Percentiles rank a stretch among this genome's conserved stretches.
Conservation (phyloP, 768 basidiomycete genomes). For the Tephrocybe sp. region DNA sequence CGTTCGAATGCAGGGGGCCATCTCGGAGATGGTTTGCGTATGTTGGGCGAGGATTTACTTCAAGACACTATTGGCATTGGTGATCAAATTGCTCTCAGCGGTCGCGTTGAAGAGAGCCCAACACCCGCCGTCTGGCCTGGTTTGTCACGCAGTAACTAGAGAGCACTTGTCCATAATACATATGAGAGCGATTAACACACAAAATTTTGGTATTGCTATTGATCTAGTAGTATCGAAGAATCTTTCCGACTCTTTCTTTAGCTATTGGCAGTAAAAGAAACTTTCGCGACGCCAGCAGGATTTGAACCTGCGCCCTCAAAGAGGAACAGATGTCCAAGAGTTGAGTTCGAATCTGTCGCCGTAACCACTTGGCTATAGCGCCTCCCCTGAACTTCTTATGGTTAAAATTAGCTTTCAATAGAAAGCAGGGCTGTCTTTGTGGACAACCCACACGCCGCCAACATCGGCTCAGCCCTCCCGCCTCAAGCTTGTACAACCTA, state of each 20-base stretch:
- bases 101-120: conserved; percentile 63
- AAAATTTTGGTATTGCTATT: too few species aligned
- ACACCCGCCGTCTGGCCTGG: conserved; percentile 46
- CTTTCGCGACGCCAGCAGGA: conserved; percentile 14
- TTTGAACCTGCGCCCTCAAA: conserved; percentile 20
- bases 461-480: too few species aligned
- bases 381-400: conserved; percentile 76
- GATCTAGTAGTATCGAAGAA: too few species aligned
- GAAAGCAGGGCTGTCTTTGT: conserved; percentile 60
- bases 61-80: conserved; percentile 67
- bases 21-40: conserved; percentile 38
- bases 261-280: too few species aligned
- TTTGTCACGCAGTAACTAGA: too few species aligned
- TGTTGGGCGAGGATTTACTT: conserved; percentile 64
- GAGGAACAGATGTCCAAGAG: conserved; percentile 13
- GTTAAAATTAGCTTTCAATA: conserved; percentile 34
- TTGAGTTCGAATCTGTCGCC: conserved; percentile 71
- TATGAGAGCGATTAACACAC: too few species aligned
- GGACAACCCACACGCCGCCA: too few species aligned
- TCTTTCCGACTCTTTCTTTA: too few species aligned
- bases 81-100: conserved; percentile 45
- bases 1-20: conserved; percentile 17
- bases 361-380: conserved; percentile 79
- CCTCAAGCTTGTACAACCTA: too few species aligned
- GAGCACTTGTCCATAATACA: background rate